These are phyloP conservation scores for Clathrus columnatus DNA, from an alignment of 768 basidiomycete genomes.

Conservation along the genomic window DNA sequence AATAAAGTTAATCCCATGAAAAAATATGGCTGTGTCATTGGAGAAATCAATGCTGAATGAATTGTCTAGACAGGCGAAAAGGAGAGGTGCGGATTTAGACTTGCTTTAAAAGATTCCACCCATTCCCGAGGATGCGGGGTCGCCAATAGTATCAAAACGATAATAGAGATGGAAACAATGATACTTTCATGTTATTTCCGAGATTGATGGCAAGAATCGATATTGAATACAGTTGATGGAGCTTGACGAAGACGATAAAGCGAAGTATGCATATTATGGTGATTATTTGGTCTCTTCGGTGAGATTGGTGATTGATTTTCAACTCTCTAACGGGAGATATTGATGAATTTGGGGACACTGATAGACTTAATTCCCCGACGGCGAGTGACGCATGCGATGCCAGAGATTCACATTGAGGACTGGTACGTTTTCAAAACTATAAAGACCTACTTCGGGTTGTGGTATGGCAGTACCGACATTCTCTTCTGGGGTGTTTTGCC, in stretches of 20 bases:
- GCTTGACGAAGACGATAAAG: not conserved
- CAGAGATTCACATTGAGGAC: conserved; percentile 24
- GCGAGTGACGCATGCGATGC: conserved; percentile 82
- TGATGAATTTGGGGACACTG: conserved; percentile 67
- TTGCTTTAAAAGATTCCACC: too few species aligned
- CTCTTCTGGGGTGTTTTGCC: conserved; percentile 80
- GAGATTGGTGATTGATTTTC: conserved; percentile 18
- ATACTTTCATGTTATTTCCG: conserved; percentile 4
- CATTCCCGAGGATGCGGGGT: not conserved
- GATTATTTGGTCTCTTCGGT: not conserved
- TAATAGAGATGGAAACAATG: not conserved
- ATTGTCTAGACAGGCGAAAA: not conserved
- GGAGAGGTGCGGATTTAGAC: not conserved
- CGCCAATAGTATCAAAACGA: not conserved
- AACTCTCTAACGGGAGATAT: conserved; percentile 61
- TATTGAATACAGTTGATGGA: conserved; percentile 8
- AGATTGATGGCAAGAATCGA: not conserved
- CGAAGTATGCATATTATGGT: not conserved
- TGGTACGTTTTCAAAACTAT: conserved; percentile 3
- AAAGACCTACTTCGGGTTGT: conserved; percentile 82
- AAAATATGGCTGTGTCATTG: not conserved
- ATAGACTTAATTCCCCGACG: conserved; percentile 41
- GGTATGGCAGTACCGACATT: conserved; percentile 94
- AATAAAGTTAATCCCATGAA: not conserved
- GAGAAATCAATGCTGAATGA: not conserved